Base-by-base conservation (phyloP, 2,329 filamentous ascomycete genomes). In the Pseudocercospora fuligena region DNA sequence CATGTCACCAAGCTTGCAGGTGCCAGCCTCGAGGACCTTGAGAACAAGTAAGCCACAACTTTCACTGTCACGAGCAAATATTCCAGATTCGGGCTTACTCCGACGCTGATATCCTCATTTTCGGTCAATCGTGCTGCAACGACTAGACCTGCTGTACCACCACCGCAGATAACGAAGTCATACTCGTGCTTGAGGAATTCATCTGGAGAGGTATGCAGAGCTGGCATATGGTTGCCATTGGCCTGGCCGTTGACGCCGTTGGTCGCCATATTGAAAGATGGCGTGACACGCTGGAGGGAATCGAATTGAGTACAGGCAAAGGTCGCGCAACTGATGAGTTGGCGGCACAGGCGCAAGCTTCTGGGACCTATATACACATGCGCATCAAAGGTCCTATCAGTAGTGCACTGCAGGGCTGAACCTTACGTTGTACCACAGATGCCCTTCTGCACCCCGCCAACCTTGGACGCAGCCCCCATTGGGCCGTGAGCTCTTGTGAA, bases 11-110 rank as follows among this genome's bases (percentile, higher is more conserved):
- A 73, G 61, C 49, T 64, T 68, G 60, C 67, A 66, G 57, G 72
- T 76, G 31, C 77, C 77, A 14, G 76, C 76, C 64, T 78, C 77
- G 12, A 78, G 69, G 11, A 79, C 75, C 31, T 69, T 69, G 16
- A 62, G 8, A 43, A 7, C 40, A 19, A 43, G 40, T 43, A 16
- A 43, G n/a, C 40, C 16, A 43, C 40, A 8, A n/a, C 6, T 19
- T 43, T 16, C 3, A 43, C n/a, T 19, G 40, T 43, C 40, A 5
- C 40, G 16, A 43, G 40, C 40, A 19, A 43, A 43, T 8, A 19
- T 19, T n/a, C 5, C 40, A n/a, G n/a, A 33, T 7, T n/a, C 25
- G 27, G 9, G 19, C 16, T n/a, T 12, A 51, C 60, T 36, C 68
- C 72, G 16, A 77, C 75, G 19, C 65, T 74, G 33, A 77, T 65